Evolutionary conservation across 805 yeast species (phyloP), one percentile per base, ranked within the genome.

Genomic region (Sugiyamaella valdiviana): DNA sequence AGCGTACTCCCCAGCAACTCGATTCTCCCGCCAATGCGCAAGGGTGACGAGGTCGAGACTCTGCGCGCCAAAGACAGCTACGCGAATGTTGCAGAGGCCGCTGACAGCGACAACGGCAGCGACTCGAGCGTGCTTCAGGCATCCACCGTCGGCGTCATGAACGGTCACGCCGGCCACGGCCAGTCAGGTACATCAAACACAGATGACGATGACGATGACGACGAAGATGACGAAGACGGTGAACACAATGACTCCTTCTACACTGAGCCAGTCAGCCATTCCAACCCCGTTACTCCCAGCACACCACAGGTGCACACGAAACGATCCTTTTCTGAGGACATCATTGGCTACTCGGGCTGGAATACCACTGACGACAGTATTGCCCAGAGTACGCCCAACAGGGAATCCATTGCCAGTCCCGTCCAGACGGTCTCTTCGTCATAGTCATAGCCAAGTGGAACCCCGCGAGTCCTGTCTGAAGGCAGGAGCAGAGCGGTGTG

Each of bases 1-100:
- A 53, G 61, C 19, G 55, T 64, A 6, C 52, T 62, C 17, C 66
- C 67, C 10, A 52, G 49, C 42, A 45, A 48, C 17, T 55, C 63
- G 21, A 57, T 62, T 26, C 45, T 61, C 17, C 62, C 65, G 9
- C 24, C 45, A 10, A 47, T 47, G 15, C 56, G 49, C 21, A n/a
- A 35, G 24, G 12, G n/a, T 7, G 39, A 23, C 24, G 43, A 23
- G 17, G 39, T 26, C 20, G 40, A 46, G 6, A 22, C 17, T n/a
- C 12, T 14, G 23, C 24, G 23, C 6, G 35, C 15, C n/a, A 22
- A 32, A 16, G 45, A 39, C 32, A 26, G 32, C 32, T 26, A 26
- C 14, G 9, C 9, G n/a, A 26, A 26, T 22, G 35, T 17, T 32
- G 26, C 19, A 3, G 12, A 12, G 23, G 35, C 20, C 10, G 44